Conservation (phyloP, 164 flowering plant genomes). For the Tetracentron sinense region DNA sequence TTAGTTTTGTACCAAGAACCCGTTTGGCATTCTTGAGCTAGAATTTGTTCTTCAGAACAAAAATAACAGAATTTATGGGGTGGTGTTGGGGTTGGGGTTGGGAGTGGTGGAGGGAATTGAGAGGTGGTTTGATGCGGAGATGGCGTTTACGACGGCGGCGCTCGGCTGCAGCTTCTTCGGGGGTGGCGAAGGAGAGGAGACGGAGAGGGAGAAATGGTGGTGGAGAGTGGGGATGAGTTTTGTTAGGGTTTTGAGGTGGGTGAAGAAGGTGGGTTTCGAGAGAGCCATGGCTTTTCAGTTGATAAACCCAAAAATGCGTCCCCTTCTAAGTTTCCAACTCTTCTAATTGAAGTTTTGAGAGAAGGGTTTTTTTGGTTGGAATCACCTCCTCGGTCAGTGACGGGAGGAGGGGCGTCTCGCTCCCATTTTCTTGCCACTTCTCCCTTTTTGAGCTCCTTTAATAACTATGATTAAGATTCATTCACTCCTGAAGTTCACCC, state of each 20-base stretch:
- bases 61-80: constrained; percentile 43
- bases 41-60: too few species aligned
- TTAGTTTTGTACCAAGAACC: too few species aligned
- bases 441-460: too few species aligned
- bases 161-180: constrained; percentile 91
- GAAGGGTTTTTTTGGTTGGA: too few species aligned
- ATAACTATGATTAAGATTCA: too few species aligned
- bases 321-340: too few species aligned
- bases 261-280: constrained; percentile 42
- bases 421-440: too few species aligned
- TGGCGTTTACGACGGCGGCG: constrained; percentile 88
- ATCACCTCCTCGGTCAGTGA: too few species aligned
- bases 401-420: too few species aligned
- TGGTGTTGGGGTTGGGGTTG: constrained; percentile 29
- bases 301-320: too few species aligned
- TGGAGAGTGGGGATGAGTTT: constrained; percentile 19
- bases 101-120: constrained; percentile 46
- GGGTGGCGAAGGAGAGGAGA: constrained; percentile 67
- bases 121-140: constrained; percentile 79
- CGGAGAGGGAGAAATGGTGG: constrained; percentile 41
- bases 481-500: too few species aligned
- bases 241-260: constrained; percentile 41
- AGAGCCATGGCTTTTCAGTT: constrained; percentile 48
- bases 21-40: constrained; percentile 63
- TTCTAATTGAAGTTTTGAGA: too few species aligned